Evolutionary conservation across 176 grass and related monocot genomes (phyloP), one percentile per base, ranked within the genome.

Genomic region (Rhynchospora pubera): DNA sequence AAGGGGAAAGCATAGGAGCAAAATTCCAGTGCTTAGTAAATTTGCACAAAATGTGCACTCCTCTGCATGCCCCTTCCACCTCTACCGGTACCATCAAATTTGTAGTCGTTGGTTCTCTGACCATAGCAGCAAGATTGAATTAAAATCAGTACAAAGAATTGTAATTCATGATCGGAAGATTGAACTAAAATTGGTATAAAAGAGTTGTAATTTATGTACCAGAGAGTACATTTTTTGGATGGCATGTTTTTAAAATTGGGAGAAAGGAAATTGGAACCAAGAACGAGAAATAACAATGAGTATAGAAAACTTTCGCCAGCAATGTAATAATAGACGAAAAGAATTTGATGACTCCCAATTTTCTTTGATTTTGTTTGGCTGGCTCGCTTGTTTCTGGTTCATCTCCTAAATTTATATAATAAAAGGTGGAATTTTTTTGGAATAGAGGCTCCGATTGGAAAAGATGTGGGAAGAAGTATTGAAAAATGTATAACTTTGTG

Each of bases 61-160:
- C 93, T 97, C 93, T 97, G 93, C 93, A 93, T 97, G 91, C 91
- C 91, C 93, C 93, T 91, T 97, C 93, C 93, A 97, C 79, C 73
- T 67, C 85, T 89, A 64, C 89, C 85, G 80, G 79, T 89, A 89
- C 85, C 68, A 68, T 85, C 86, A 14, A n/a, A 39, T 52, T 72
- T 26, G 26, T 5, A 15, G 34, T 3, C 34, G 43, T 32, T 13
- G 32, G 12, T 10, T 9, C 12, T 42, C 77, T 79, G 32, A 62
- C 5, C 18, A 39, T 61, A 2, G 15, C 39, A 34, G 5, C 15
- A 9, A 42, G 7, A n/a, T 57, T 45, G 15, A 21, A 42, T 18
- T 79, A 4, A 58, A 42, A 2, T 23, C 0, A 12, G 56, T 28
- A 30, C 14, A 43, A 30, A 67, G 14, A 7, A 67, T 57, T 39